phyloP scores from a whole-genome alignment of 2,329 filamentous ascomycete species.

The Colletotrichum horii region DNA sequence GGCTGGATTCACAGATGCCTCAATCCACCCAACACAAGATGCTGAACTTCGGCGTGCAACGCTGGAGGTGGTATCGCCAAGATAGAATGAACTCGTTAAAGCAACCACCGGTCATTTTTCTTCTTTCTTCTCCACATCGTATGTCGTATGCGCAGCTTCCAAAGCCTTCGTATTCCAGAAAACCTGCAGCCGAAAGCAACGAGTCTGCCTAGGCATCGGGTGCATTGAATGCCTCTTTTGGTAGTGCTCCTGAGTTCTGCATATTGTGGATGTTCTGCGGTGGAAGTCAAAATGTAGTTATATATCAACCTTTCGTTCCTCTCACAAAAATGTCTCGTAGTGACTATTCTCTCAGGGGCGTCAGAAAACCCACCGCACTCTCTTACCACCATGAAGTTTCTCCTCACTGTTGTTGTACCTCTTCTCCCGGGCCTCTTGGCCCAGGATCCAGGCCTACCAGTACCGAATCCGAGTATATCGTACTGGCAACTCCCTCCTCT shows the following conservation, averaged over 20 bases:
- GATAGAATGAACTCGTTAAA: too few species aligned
- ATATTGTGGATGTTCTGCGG: background rate
- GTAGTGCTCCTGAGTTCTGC: background rate
- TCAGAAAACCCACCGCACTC: background rate
- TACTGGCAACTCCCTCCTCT: constrained; percentile 52
- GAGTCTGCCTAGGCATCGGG: background rate
- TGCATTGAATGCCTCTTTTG: background rate
- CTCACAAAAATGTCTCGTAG: background rate
- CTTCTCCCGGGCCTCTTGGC: background rate
- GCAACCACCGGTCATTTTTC: too few species aligned
- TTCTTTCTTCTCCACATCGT: too few species aligned
- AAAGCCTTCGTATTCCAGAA: background rate
- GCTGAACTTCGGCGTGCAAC: too few species aligned
- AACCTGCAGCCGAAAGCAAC: background rate
- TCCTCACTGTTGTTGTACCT: background rate
- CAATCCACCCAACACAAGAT: too few species aligned
- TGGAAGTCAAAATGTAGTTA: background rate
- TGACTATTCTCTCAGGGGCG: too few species aligned
- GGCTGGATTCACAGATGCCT: too few species aligned
- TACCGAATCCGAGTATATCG: constrained; percentile 43
- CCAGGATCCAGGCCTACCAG: constrained; percentile 28
- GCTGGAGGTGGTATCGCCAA: too few species aligned
- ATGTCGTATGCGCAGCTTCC: background rate
- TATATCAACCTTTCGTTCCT: background rate
- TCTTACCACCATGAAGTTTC: background rate